Conservation (phyloP, 345 rosid genomes). For the Brassica napus region Da-Ae NC_063445.1:53895001-53895500, state of each 20-base stretch:
- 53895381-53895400: background rate
- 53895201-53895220: constrained; percentile 16
- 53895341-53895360: background rate
- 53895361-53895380: background rate
- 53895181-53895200: background rate
- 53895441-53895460: no score
- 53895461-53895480: no score
- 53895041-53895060: constrained; percentile 47
- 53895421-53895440: background rate
- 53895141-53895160: constrained; percentile 68
- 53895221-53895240: constrained; percentile 9
- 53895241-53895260: constrained; percentile 21
- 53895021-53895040: constrained; percentile 41
- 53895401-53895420: background rate
- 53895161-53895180: background rate
- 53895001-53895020: constrained; percentile 4
- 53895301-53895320: constrained; percentile 30
- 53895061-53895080: constrained; percentile 59
- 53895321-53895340: constrained; percentile 3
- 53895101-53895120: constrained; percentile 79
- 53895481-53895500: no score
- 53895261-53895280: background rate
- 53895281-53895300: background rate
- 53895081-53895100: constrained; percentile 69
- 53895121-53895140: constrained; percentile 70